Percentiles rank a stretch among this genome's conserved stretches.
These are phyloP conservation scores for Globisporangium apiculatum DNA, from an alignment of 352 stramenopile genomes.

Conservation along the genomic window DNA sequence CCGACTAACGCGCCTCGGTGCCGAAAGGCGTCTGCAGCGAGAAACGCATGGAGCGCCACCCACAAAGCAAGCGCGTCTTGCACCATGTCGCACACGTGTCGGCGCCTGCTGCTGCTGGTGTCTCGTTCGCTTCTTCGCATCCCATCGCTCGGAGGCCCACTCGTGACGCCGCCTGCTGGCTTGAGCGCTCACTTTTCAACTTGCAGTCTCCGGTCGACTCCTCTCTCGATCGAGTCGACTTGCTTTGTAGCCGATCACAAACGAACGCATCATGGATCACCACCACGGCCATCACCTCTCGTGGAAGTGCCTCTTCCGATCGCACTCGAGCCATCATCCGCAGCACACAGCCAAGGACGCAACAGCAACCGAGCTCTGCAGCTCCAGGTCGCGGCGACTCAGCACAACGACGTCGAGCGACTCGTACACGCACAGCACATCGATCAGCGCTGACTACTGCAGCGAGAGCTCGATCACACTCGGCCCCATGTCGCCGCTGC, in stretches of 20 bases:
- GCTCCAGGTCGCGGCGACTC: neutral
- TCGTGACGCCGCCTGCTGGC: neutral
- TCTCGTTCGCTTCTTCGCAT: neutral
- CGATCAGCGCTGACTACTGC: neutral
- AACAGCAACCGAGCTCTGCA: neutral
- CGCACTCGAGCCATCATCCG: neutral
- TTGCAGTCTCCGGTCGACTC: neutral
- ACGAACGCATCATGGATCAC: neutral
- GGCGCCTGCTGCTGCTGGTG: too few relatives aligned
- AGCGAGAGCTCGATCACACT: slow-evolving; percentile 4
- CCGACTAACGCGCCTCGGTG: neutral
- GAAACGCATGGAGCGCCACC: neutral
- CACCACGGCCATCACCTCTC: slow-evolving; percentile 22
- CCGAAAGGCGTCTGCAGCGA: neutral
- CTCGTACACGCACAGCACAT: neutral
- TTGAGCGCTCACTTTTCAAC: neutral
- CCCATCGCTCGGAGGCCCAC: neutral
- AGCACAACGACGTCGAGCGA: neutral
- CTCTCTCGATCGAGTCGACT: neutral
- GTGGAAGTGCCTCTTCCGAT: slow-evolving; percentile 12
- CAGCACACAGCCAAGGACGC: neutral
- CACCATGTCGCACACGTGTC: neutral
- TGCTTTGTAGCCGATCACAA: too few relatives aligned
- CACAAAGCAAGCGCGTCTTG: neutral
- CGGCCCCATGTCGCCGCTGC: slow-evolving; percentile 4